Evolutionary conservation across 257 asterid genomes (phyloP).

Genomic region (Solanum lignicaule): DNA sequence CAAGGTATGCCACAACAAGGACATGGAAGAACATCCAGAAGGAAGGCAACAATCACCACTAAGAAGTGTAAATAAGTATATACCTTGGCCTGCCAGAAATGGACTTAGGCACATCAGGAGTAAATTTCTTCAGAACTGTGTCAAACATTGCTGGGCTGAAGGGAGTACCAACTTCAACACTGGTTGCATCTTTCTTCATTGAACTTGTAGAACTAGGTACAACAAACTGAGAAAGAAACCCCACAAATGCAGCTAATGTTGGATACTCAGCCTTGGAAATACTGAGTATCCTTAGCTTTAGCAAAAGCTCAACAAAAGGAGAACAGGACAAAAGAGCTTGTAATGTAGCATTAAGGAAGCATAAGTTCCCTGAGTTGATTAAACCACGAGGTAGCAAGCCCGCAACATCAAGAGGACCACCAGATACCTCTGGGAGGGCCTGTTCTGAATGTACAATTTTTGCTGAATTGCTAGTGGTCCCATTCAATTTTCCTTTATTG

Average conservation of each 20-base stretch:
- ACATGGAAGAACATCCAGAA: background rate
- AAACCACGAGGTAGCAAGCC: constrained; percentile 79
- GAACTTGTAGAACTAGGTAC: constrained; percentile 33
- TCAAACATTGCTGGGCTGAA: constrained; percentile 75
- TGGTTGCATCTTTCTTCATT: constrained; percentile 41
- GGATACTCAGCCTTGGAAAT: constrained; percentile 67
- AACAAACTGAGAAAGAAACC: constrained; percentile 59
- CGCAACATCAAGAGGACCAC: constrained; percentile 23
- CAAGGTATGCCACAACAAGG: background rate
- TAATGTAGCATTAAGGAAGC: constrained; percentile 89
- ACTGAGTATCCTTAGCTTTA: constrained; percentile 36
- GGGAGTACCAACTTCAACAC: constrained; percentile 53
- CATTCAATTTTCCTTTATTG: constrained; percentile 20
- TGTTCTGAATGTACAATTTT: constrained; percentile 17
- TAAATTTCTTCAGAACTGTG: constrained; percentile 56
- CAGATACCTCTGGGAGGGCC: constrained; percentile 14
- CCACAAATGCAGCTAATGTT: constrained; percentile 61
- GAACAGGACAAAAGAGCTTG: constrained; percentile 89
- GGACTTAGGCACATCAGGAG: constrained; percentile 64
- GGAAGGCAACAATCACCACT: background rate
- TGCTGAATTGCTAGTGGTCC: constrained; percentile 19
- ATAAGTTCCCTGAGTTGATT: constrained; percentile 77
- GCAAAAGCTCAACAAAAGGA: constrained; percentile 74
- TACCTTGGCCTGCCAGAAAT: constrained; percentile 70
- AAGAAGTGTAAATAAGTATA: constrained; percentile 2